A percentile compares a stretch with the other conserved stretches of the same genome.
Evolutionary conservation across 2,329 filamentous ascomycete genomes (phyloP).

Genomic region (Huntiella savannae): DNA sequence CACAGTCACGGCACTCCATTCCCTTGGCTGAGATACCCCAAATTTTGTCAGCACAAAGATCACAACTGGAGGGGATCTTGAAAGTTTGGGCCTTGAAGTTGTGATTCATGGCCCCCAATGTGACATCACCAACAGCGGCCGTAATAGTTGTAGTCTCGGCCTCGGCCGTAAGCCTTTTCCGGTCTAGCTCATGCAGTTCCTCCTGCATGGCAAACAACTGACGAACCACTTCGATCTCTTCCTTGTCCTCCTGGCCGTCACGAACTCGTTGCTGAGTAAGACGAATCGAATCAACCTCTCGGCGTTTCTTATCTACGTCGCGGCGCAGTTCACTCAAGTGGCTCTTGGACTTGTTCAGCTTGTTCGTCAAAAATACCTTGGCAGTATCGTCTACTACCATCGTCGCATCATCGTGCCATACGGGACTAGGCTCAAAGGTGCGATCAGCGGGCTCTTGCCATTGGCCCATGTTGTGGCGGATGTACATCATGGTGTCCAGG

Average conservation of each 20-base stretch:
- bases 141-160: slow-evolving; percentile 88
- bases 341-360: slow-evolving; percentile 75
- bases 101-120: slow-evolving; percentile 80
- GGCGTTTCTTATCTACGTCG: slow-evolving; percentile 69
- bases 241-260: slow-evolving; percentile 71
- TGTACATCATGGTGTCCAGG: slow-evolving; percentile 95
- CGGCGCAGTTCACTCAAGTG: slow-evolving; percentile 62
- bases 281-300: slow-evolving; percentile 66
- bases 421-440: slow-evolving; percentile 78
- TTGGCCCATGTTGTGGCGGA: slow-evolving; percentile 66
- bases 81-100: slow-evolving; percentile 98
- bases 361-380: slow-evolving; percentile 78
- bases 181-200: slow-evolving; percentile 64
- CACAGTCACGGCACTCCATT: slow-evolving; percentile 87
- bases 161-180: slow-evolving; percentile 69
- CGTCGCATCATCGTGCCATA: slow-evolving; percentile 84
- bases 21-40: slow-evolving; percentile 96
- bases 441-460: slow-evolving; percentile 77
- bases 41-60: slow-evolving; percentile 87
- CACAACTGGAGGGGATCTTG: slow-evolving; percentile 97
- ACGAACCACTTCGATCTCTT: slow-evolving; percentile 69
- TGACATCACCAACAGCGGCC: slow-evolving; percentile 78
- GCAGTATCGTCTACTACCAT: slow-evolving; percentile 77
- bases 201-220: slow-evolving; percentile 75
- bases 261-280: slow-evolving; percentile 55